phyloP scores from a whole-genome alignment of 352 stramenopile species.

The Phytophthora capsici region DNA sequence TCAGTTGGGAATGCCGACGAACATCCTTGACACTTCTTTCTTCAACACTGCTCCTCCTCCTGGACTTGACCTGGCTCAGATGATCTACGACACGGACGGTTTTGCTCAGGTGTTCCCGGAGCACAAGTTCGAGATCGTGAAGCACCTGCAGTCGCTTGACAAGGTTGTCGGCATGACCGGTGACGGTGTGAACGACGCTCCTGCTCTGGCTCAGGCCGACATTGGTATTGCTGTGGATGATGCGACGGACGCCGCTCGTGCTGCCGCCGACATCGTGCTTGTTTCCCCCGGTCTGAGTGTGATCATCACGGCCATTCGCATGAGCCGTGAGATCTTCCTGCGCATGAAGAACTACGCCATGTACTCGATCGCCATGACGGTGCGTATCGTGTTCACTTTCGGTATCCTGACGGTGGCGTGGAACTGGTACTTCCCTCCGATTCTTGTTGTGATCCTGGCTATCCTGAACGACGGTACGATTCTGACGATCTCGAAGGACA shows the following conservation, averaged over 20 bases:
- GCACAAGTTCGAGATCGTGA: conserved; percentile 93
- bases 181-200: conserved; percentile 94
- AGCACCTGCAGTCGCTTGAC: conserved; percentile 88
- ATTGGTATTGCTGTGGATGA: conserved; percentile 93
- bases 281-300: conserved; percentile 86
- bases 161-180: conserved; percentile 86
- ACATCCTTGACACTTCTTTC: conserved; percentile 84
- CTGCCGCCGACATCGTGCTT: conserved; percentile 90
- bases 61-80: conserved; percentile 68
- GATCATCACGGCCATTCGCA: conserved; percentile 91
- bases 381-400: conserved; percentile 90
- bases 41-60: conserved; percentile 75
- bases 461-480: conserved; percentile 92
- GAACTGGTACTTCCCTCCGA: conserved; percentile 89
- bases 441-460: conserved; percentile 91
- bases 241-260: conserved; percentile 88
- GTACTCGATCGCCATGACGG: conserved; percentile 91
- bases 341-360: conserved; percentile 94
- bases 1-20: conserved; percentile 89
- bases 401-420: conserved; percentile 87
- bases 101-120: conserved; percentile 94
- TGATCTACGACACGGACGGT: conserved; percentile 93
- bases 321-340: conserved; percentile 90
- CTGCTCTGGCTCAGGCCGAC: conserved; percentile 88
- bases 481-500: conserved; percentile 83